A percentile compares a stretch with the other conserved stretches of the same genome.
Evolutionary conservation across 2,329 filamentous ascomycete genomes (phyloP).

Genomic region (Alternaria sp.): DNA sequence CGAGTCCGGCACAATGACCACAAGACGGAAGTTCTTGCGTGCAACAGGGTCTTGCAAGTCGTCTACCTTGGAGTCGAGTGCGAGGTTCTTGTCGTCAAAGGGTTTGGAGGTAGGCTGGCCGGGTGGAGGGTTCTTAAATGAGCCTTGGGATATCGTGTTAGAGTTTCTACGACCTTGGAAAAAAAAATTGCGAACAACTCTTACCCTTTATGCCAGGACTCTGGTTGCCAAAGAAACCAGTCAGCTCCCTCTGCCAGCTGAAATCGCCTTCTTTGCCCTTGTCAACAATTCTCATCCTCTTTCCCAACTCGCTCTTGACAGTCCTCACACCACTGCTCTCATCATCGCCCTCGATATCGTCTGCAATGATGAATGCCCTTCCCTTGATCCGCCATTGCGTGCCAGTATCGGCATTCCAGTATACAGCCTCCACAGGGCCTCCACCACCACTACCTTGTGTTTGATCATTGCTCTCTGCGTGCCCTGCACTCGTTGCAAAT

Average conservation of each 20-base stretch:
- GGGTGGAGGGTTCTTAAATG: constrained; percentile 66
- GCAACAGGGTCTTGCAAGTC: constrained; percentile 75
- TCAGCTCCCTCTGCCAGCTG: constrained; percentile 82
- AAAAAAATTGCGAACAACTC: constrained; percentile 22
- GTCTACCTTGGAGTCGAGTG: constrained; percentile 70
- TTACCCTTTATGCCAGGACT: constrained; percentile 78
- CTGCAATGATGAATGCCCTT: constrained; percentile 75
- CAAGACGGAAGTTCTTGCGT: constrained; percentile 80
- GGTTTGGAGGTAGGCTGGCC: constrained; percentile 57
- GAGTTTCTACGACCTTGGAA: neutral
- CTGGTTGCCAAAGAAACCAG: constrained; percentile 88
- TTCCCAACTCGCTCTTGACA: constrained; percentile 67
- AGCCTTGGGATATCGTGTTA: constrained; percentile 60
- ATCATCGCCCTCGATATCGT: constrained; percentile 67
- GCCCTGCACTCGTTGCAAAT: constrained; percentile 60
- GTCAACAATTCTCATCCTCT: constrained; percentile 68
- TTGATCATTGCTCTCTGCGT: constrained; percentile 56
- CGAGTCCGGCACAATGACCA: constrained; percentile 82
- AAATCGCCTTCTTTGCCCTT: constrained; percentile 63
- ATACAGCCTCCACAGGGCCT: constrained; percentile 79
- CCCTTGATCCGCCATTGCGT: constrained; percentile 89
- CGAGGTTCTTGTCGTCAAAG: constrained; percentile 55
- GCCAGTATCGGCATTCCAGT: constrained; percentile 75
- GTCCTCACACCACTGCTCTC: constrained; percentile 64
- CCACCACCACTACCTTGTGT: constrained; percentile 67